Evolutionary conservation across 2,329 filamentous ascomycete genomes (phyloP), one percentile per base, ranked within the genome.

Genomic region (Fusarium abutilonis): DNA sequence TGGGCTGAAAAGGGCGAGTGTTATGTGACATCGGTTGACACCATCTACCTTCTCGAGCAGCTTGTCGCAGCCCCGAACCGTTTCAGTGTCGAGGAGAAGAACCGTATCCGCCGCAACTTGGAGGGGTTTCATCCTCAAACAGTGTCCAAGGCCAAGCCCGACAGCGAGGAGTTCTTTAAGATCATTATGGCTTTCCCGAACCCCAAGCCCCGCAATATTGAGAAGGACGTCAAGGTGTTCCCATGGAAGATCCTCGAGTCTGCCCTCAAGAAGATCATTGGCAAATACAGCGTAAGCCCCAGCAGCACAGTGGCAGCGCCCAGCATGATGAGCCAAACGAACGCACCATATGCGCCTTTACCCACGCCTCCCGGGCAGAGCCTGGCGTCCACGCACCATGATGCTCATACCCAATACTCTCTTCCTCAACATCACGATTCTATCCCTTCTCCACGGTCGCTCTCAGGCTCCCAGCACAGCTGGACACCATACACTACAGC

Each of bases 201-300:
- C 59, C 95, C 95, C 2, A 98, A 98, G 78, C 95, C 95, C 15
- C 86, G 95, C 62, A 97, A 98, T 73, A 99, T 99, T 65, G 95
- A 98, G 80, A 99, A 99, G 80, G 94, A 98, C 72, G 93, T 99
- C 73, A 99, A 99, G 79, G 95, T 98, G 11, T 99, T 98, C 73
- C 90, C 93, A 5, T 99, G 95, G 95, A 95, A 93, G 76, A 92
- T 95, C 58, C 83, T 99, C 40, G 86, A 86, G 44, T 85, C 88
- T 58, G 94, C 95, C 0, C 83, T 99, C 66, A 96, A 96, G 84
- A 99, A 99, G 82, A 98, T 99, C 72, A 96, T 99, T 74, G 89
- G 92, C 71, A 99, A 99, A 89, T 99, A 98, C 75, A 84, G 82
- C 71, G 81, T 81, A n/a, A 82, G 75, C 61, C 79, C 79, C 2